Evolutionary conservation across 495 filamentous ascomycete genomes (phyloP).

Genomic region (Pseudevernia furfuracea): DNA sequence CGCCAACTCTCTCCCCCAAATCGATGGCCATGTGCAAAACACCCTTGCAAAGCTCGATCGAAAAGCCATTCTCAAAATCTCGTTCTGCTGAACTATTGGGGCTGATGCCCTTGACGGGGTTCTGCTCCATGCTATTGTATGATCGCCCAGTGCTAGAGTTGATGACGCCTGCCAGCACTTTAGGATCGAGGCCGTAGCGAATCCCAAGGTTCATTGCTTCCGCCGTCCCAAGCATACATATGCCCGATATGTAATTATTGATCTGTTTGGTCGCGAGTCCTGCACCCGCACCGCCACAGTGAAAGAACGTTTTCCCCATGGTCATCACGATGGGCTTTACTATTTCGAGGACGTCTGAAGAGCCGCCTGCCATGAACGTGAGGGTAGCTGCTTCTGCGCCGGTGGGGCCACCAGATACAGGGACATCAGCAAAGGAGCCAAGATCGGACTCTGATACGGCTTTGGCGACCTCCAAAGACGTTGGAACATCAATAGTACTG

Average conservation of each 20-base stretch:
- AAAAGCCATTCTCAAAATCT: neutral
- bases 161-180: neutral
- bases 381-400: constrained; percentile 5
- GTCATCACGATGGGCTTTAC: neutral
- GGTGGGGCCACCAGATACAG: constrained; percentile 1
- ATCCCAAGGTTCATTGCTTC: constrained; percentile 7
- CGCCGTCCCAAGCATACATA: neutral
- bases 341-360: neutral
- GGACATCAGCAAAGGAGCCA: neutral
- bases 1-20: constrained; percentile 13
- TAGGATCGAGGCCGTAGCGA: neutral
- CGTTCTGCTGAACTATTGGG: neutral
- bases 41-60: constrained; percentile 7
- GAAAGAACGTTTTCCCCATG: constrained; percentile 10
- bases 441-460: neutral
- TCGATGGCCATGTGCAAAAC: constrained; percentile 19
- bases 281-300: neutral
- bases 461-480: neutral
- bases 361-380: constrained; percentile 3
- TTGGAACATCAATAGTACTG: constrained; percentile 3
- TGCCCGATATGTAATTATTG: constrained; percentile 1
- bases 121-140: constrained; percentile 1
- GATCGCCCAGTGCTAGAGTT: constrained; percentile 1
- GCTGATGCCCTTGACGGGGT: constrained; percentile 3
- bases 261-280: neutral